Evolutionary conservation across 768 basidiomycete species (phyloP), one percentile per base, ranked within the genome.

Genomic region (Naganishia friedmannii): DNA sequence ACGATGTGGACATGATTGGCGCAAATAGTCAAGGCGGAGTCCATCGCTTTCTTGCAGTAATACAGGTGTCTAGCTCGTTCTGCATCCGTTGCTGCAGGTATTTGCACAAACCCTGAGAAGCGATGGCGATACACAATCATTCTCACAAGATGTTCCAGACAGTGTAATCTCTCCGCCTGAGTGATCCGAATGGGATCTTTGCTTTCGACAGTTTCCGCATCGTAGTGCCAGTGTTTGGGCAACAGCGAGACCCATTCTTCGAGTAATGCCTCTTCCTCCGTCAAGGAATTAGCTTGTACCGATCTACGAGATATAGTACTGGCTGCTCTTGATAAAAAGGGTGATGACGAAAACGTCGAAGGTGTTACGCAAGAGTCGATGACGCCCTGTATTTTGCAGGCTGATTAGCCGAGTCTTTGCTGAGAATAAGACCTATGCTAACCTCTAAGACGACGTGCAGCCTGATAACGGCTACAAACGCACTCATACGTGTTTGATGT

Each of bases 71-170:
- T 70, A 51, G 74, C 89, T 66, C 85, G 84, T 80, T 96, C 93
- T 28, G 85, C 84, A 26, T 91, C 88, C 19, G 79, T 79, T 21
- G 78, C 75, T 1, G 78, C 79, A 9, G 79, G 78, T 46, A 75
- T 72, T 32, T 76, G 76, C 29, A 81, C 79, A 58, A 80, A 80
- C 13, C 79, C 77, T 0, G 80, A 80, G 77, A 83, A 91, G 66
- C 91, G 86, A 82, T 94, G 91, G 54, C 93, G 86, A 79, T 93
- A 89, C 42, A 96, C 92, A 77, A 96, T 83, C 85, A 95, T 86
- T 70, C 91, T 84, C 56, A 91, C 89, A 75, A 89, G 90, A 75
- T 93, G 91, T 78, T 93, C 91, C 32, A 90, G 86, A 75, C 91
- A 93, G 75, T 93, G 88, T 68, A 95, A 80, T 69, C 92, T 85